Base-by-base conservation (phyloP, 75 land plant genomes). In the Sequoia sempervirens region DNA sequence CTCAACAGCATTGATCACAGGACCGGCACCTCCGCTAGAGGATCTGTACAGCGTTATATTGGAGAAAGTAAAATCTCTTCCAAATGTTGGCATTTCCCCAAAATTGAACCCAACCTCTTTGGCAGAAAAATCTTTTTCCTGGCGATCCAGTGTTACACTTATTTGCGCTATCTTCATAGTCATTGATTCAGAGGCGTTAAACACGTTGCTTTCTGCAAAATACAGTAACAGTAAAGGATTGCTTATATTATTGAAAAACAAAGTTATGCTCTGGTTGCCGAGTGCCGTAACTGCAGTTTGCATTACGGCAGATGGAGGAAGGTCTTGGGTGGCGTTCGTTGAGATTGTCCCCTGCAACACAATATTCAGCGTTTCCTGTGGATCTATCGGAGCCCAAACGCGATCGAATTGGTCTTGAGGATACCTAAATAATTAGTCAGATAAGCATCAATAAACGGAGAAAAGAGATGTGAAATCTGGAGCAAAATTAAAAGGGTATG, bases 321-420 rank as follows among this genome's bases (percentile, higher is more conserved):
- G 17, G 52, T 78, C 45, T 78, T 20, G 6, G 1, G 80, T 78
- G 28, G 0, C 12, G 14, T 78, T 78, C 2, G 28, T 45, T 2
- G 50, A n/a, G n/a, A 78, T 76, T 8, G 28, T n/a, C 72, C 12
- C 12, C 28, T 26, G 32, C 28, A 10, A 68, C 12, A 1, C 8
- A 9, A 68, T 0, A 26, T 8, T n/a, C 32, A 2, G 72, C 1
- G n/a, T 20, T 9, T 11, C 52, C 0, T 0, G 1, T 17, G 18
- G 2, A 9, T 20, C 3, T 5, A 28, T 10, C 2, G 43, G 43
- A 43, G 0, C 2, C 80, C 80, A 78, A 2, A 78, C 1, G n/a
- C 80, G 80, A 26, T 78, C 80, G 17, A 78, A 45, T 18, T 26
- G n/a, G 47, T 78, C 80, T n/a, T 78, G 5, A 43, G 80, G 80